These are phyloP conservation scores for Lachnellula suecica DNA, from an alignment of 2,329 filamentous ascomycete genomes.

Conservation along the genomic window DNA sequence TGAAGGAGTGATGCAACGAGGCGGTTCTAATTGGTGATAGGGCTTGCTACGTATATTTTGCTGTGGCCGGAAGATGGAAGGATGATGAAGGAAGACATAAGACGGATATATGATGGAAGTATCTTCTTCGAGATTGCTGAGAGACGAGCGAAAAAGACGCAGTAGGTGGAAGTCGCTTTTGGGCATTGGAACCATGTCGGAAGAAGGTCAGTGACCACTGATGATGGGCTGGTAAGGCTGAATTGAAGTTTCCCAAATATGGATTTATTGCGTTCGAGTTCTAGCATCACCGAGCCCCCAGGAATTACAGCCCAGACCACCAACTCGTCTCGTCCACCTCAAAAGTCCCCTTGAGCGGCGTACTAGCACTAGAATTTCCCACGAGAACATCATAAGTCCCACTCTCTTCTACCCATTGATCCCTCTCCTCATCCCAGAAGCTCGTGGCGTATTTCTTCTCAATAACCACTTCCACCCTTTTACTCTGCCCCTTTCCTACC, in stretches of 20 bases:
- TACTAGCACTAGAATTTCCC: conserved; percentile 52
- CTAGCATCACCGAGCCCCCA: too few relatives aligned
- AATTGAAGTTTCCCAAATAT: too few relatives aligned
- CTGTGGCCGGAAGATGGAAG: conserved; percentile 55
- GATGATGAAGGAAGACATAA: conserved; percentile 56
- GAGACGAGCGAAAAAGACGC: too few relatives aligned
- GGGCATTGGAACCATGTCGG: too few relatives aligned
- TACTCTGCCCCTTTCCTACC: conserved; percentile 55
- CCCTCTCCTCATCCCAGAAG: conserved; percentile 47
- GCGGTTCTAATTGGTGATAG: conserved; percentile 21
- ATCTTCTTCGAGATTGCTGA: conserved; percentile 46
- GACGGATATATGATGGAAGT: conserved; percentile 52
- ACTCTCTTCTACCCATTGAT: conserved; percentile 63
- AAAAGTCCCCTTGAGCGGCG: conserved; percentile 51
- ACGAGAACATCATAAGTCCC: conserved; percentile 64
- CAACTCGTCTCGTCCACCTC: conserved; percentile 58
- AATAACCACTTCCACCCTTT: conserved; percentile 54
- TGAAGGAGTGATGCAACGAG: background rate
- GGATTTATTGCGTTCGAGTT: too few relatives aligned
- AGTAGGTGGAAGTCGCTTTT: too few relatives aligned
- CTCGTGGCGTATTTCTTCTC: conserved; percentile 55
- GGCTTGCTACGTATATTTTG: conserved; percentile 50
- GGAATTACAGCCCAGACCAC: conserved; percentile 59
- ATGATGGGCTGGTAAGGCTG: too few relatives aligned
- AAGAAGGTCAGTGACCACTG: too few relatives aligned